Percentiles rank a stretch among this genome's conserved stretches.
Conservation (phyloP, 805 yeast species). For the Ogataea haglerorum region DNA sequence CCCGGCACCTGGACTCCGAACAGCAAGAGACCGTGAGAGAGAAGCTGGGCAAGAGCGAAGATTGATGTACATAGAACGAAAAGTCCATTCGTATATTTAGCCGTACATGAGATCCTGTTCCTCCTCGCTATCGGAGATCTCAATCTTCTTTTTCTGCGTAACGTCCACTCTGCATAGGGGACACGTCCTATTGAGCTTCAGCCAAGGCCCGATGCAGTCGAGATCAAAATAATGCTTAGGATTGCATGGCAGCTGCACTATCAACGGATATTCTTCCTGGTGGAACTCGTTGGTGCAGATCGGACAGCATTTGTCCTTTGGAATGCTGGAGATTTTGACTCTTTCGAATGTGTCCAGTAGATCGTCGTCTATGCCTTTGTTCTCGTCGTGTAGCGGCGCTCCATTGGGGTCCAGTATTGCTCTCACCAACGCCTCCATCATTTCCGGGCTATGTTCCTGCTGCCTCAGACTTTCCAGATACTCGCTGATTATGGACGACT, state of each 20-base stretch:
- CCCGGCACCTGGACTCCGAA: constrained; percentile 42
- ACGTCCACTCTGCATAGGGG: constrained; percentile 84
- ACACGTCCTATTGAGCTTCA: constrained; percentile 68
- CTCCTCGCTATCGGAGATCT: constrained; percentile 46
- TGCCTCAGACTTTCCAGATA: constrained; percentile 8
- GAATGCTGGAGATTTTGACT: constrained; percentile 42
- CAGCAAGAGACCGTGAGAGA: constrained; percentile 21
- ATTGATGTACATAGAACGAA: constrained; percentile 5
- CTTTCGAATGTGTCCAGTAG: constrained; percentile 78
- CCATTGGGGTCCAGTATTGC: constrained; percentile 13
- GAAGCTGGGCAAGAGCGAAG: constrained; percentile 3
- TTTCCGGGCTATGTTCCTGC: constrained; percentile 5
- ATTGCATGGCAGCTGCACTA: constrained; percentile 72
- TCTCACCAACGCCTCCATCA: constrained; percentile 10
- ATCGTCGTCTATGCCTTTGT: constrained; percentile 58
- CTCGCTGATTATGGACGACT: constrained; percentile 8
- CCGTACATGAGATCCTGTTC: constrained; percentile 80
- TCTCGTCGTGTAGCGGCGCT: constrained; percentile 3
- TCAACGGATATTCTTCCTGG: constrained; percentile 73
- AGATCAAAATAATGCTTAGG: constrained; percentile 73
- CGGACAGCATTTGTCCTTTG: constrained; percentile 64
- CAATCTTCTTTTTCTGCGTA: constrained; percentile 38
- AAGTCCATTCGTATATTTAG: constrained; percentile 23
- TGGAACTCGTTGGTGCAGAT: constrained; percentile 75
- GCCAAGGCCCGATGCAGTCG: constrained; percentile 91